phyloP scores from a whole-genome alignment of 352 stramenopile genomes.

The Elongisporangium undulatum region DNA sequence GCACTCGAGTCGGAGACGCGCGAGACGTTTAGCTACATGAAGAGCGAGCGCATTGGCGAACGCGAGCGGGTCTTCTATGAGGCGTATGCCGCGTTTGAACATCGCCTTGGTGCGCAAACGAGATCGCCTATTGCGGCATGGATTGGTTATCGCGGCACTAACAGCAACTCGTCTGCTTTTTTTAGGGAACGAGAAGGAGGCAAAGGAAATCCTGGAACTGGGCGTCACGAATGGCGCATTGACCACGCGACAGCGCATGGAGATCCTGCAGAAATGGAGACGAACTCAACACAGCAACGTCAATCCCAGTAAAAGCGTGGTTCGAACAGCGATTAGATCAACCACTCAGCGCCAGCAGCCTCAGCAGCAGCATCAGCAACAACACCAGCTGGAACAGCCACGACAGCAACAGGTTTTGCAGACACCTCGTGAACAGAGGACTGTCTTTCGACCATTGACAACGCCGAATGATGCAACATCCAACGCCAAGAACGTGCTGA shows the following conservation, averaged over 20 bases:
- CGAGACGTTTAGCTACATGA: constrained; percentile 57
- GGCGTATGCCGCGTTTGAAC: constrained; percentile 65
- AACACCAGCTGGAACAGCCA: constrained; percentile 9
- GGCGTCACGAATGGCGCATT: constrained; percentile 42
- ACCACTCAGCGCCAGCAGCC: constrained; percentile 22
- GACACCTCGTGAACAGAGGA: constrained; percentile 20
- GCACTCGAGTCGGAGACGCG: constrained; percentile 33
- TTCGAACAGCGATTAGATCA: background rate
- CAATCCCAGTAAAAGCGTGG: background rate
- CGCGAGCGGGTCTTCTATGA: constrained; percentile 48
- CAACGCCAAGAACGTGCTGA: constrained; percentile 1
- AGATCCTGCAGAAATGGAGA: constrained; percentile 24
- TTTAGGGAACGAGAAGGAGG: constrained; percentile 36
- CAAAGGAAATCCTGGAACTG: constrained; percentile 48
- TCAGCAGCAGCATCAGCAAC: constrained; percentile 23
- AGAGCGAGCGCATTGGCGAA: constrained; percentile 44
- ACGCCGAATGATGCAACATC: background rate
- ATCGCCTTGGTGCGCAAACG: constrained; percentile 17
- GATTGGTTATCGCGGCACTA: background rate
- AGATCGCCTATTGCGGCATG: background rate
- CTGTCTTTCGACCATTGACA: constrained; percentile 1
- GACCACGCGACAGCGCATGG: constrained; percentile 27
- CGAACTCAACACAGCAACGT: constrained; percentile 4
- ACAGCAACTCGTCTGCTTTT: background rate
- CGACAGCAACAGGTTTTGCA: constrained; percentile 7